Percentiles rank a stretch among this genome's conserved stretches.
Evolutionary conservation across 2,329 filamentous ascomycete genomes (phyloP).

Genomic region (Trichoderma cornu-damae): DNA sequence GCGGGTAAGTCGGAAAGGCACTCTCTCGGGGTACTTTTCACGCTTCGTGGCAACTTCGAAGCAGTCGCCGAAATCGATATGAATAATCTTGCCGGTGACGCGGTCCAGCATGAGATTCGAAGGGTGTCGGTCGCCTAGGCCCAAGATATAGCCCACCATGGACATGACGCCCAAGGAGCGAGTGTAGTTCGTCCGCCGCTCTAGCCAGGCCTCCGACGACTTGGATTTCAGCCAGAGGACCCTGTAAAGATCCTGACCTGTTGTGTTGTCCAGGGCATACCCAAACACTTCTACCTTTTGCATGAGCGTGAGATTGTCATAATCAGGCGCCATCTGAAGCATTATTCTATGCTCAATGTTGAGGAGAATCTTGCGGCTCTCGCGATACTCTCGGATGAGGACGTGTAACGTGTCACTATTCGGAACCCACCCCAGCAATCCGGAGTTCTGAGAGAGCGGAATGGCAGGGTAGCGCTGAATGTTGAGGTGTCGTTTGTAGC

Average conservation of each 20-base stretch:
- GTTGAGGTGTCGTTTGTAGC: slow-evolving; percentile 92
- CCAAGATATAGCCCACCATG: slow-evolving; percentile 99
- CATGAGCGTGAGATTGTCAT: slow-evolving; percentile 97
- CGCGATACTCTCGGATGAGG: slow-evolving; percentile 93
- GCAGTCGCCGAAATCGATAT: slow-evolving; percentile 99
- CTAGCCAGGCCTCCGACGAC: slow-evolving; percentile 95
- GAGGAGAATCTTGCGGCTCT: slow-evolving; percentile 92
- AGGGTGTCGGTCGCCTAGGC: slow-evolving; percentile 91
- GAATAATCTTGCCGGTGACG: slow-evolving; percentile 92
- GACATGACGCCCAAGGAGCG: slow-evolving; percentile 97
- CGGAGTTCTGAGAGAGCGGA: slow-evolving; percentile 91
- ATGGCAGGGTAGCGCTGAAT: slow-evolving; percentile 97
- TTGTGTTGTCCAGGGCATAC: slow-evolving; percentile 98
- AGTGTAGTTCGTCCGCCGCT: slow-evolving; percentile 97
- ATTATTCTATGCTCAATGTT: slow-evolving; percentile 99
- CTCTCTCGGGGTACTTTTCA: slow-evolving; percentile 96
- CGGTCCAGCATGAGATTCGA: slow-evolving; percentile 97
- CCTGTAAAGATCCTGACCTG: slow-evolving; percentile 94
- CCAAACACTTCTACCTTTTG: slow-evolving; percentile 99
- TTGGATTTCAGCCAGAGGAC: slow-evolving; percentile 99
- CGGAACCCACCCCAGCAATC: slow-evolving; percentile 90
- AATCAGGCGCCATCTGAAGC: slow-evolving; percentile 99
- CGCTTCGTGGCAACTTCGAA: slow-evolving; percentile 99
- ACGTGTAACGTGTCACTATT: slow-evolving; percentile 97
- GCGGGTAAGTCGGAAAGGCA: slow-evolving; percentile 93